Evolutionary conservation across 2,329 filamentous ascomycete species (phyloP).

Genomic region (Helotiales sp.): DNA sequence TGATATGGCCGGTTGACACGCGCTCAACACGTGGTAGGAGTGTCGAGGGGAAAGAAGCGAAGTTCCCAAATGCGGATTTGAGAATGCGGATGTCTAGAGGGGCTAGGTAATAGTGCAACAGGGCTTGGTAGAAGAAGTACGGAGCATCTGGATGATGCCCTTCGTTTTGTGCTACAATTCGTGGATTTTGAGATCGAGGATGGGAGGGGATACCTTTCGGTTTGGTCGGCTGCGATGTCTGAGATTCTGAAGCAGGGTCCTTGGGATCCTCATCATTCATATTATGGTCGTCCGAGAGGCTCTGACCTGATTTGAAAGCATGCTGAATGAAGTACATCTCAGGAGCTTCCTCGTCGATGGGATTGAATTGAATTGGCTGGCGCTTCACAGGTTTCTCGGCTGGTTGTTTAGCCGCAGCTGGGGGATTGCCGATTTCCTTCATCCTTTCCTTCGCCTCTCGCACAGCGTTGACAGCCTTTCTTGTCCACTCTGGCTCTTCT

Average conservation of each 20-base stretch:
- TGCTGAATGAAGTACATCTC: slow-evolving; percentile 53
- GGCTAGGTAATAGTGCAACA: slow-evolving; percentile 71
- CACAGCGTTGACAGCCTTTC: slow-evolving; percentile 76
- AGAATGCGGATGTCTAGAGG: slow-evolving; percentile 73
- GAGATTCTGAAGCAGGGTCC: not conserved
- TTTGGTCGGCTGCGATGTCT: not conserved
- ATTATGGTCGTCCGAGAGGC: slow-evolving; percentile 28
- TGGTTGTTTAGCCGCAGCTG: slow-evolving; percentile 51
- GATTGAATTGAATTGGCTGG: slow-evolving; percentile 49
- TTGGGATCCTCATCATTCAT: slow-evolving; percentile 13
- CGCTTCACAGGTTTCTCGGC: slow-evolving; percentile 47
- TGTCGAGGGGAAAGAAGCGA: slow-evolving; percentile 65
- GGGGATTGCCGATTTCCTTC: slow-evolving; percentile 65
- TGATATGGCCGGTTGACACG: slow-evolving; percentile 68
- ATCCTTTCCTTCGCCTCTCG: slow-evolving; percentile 75
- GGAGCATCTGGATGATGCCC: slow-evolving; percentile 38
- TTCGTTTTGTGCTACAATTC: slow-evolving; percentile 10
- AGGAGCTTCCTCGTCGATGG: slow-evolving; percentile 44
- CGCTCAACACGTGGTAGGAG: slow-evolving; percentile 71
- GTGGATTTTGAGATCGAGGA: slow-evolving; percentile 10
- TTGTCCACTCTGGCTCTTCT: slow-evolving; percentile 90
- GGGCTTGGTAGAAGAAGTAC: slow-evolving; percentile 72
- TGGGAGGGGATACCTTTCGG: slow-evolving; percentile 3
- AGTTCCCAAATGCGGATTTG: slow-evolving; percentile 68
- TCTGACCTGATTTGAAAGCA: slow-evolving; percentile 44